Percentiles rank a stretch among this genome's conserved stretches.
Conservation (phyloP, 2,329 filamentous ascomycete genomes). For the Graphiopsis chlorocephala region DNA sequence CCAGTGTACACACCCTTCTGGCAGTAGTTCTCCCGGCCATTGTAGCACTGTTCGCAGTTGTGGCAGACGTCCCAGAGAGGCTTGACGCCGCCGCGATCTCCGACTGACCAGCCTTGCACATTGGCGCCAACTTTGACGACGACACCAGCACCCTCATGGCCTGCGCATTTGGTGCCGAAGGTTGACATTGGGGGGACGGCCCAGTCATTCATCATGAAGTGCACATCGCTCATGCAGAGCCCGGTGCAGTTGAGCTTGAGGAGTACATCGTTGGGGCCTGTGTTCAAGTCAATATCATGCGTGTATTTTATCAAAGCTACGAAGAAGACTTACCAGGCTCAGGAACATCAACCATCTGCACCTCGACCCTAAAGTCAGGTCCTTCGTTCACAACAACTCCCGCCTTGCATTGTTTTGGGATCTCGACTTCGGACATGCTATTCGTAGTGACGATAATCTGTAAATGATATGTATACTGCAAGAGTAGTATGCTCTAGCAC, state of each 20-base stretch:
- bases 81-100: slow-evolving; percentile 54
- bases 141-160: slow-evolving; percentile 53
- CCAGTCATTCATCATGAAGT: slow-evolving; percentile 56
- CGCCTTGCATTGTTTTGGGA: slow-evolving; percentile 51
- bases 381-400: slow-evolving; percentile 52
- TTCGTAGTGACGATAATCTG: not conserved
- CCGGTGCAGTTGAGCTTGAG: slow-evolving; percentile 58
- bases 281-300: not conserved
- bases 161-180: slow-evolving; percentile 33
- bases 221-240: slow-evolving; percentile 57
- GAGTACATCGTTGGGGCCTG: slow-evolving; percentile 54
- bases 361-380: slow-evolving; percentile 48
- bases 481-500: not conserved
- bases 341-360: slow-evolving; percentile 50
- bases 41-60: slow-evolving; percentile 49
- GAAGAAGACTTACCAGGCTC: slow-evolving; percentile 40
- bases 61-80: slow-evolving; percentile 53
- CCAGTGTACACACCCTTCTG: slow-evolving; percentile 46
- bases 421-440: slow-evolving; percentile 31
- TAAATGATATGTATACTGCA: not conserved
- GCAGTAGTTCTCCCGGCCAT: slow-evolving; percentile 55
- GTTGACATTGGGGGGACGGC: slow-evolving; percentile 46
- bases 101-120: slow-evolving; percentile 53
- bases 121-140: slow-evolving; percentile 55
- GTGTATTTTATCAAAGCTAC: not conserved